Conservation (phyloP, 2,329 filamentous ascomycete genomes). For the Cladosporium sp. region DNA sequence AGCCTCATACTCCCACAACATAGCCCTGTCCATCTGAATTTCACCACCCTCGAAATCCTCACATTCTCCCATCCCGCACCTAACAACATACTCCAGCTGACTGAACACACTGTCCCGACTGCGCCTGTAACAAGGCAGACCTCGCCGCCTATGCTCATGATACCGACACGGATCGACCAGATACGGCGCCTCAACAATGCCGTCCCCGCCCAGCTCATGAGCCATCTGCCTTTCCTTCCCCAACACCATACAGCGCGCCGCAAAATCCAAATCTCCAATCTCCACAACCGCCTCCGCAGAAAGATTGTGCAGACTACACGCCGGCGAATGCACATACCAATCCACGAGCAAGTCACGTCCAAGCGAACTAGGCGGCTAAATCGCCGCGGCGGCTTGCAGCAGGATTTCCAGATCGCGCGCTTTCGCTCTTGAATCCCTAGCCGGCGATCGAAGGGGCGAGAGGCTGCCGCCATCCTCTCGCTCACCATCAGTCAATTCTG, state of each 20-base stretch:
- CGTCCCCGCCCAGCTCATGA: neutral
- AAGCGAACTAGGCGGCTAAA: constrained; percentile 5
- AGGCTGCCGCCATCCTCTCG: no score
- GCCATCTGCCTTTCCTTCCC: constrained; percentile 4
- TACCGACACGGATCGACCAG: constrained; percentile 2
- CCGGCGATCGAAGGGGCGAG: neutral
- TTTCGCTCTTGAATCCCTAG: neutral
- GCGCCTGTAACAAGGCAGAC: constrained; percentile 1
- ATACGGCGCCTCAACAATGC: constrained; percentile 1
- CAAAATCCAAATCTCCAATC: constrained; percentile 5
- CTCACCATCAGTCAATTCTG: neutral
- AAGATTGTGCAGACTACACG: neutral
- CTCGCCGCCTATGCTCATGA: constrained; percentile 3
- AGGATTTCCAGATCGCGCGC: neutral
- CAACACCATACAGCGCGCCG: constrained; percentile 7
- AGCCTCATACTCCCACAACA: neutral
- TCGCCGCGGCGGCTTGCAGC: constrained; percentile 1
- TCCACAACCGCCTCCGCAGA: constrained; percentile 1
- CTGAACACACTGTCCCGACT: constrained; percentile 8
- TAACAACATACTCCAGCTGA: constrained; percentile 1
- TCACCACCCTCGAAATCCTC: neutral
- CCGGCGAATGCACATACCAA: constrained; percentile 7
- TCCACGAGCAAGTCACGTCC: constrained; percentile 4
- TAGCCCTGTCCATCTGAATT: neutral
- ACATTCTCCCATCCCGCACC: neutral